Evolutionary conservation across 83 land plant species (phyloP).

Genomic region (Thuja plicata): DNA sequence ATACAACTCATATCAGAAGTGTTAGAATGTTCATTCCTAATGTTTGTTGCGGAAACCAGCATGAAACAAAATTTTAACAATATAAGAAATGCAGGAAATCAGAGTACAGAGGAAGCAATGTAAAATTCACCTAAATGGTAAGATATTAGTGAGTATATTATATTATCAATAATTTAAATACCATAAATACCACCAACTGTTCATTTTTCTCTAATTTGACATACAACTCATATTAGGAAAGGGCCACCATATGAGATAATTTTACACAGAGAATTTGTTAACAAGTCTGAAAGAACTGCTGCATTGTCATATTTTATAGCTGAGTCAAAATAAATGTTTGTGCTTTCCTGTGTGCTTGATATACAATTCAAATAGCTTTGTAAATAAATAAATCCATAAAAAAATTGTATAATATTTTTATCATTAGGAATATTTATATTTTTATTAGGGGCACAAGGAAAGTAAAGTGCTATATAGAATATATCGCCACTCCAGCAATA

Average conservation of each 20-base stretch:
- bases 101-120: not conserved
- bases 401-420: not conserved
- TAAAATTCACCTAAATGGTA: not conserved
- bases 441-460: not conserved
- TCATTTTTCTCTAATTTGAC: not conserved
- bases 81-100: not conserved
- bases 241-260: not conserved
- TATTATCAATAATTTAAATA: not conserved
- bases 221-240: not conserved
- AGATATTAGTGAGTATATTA: not conserved
- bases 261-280: not conserved
- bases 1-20: not conserved
- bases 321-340: not conserved
- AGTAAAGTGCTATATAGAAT: not conserved
- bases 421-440: not conserved
- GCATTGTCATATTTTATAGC: not conserved
- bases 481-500: not conserved
- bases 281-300: not conserved
- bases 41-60: not conserved
- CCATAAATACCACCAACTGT: not conserved
- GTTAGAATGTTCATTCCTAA: not conserved
- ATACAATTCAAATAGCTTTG: not conserved
- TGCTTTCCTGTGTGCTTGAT: not conserved
- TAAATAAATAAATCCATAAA: not conserved
- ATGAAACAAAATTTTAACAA: not conserved